Evolutionary conservation across 257 asterid genomes (phyloP), one percentile per base, ranked within the genome.

Genomic region (Schizonepeta tenuifolia): DNA sequence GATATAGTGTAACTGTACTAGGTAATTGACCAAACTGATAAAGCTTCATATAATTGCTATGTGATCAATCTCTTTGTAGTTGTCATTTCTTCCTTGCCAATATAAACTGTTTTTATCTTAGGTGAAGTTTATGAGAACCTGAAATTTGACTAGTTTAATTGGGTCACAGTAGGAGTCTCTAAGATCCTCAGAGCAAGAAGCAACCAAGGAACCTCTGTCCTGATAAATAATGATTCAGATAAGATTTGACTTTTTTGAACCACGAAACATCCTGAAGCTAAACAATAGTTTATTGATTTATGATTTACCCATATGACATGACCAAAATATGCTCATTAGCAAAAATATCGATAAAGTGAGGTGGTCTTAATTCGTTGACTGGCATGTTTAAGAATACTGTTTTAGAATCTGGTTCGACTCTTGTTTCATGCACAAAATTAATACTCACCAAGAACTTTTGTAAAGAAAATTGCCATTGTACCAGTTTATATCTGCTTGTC

Each of bases 141-240:
- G 18, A 35, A 71, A 36, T 62, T 41, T 59, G 60, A 12, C 47
- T 17, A 36, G 17, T 61, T 43, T 20, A 46, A 35, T 58, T 28
- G 33, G 40, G 20, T 15, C 5, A 24, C 57, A 55, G 66, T 56
- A 41, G 22, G 40, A 36, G 55, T n/a, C 20, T 41, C 12, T 40
- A 22, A 63, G 47, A 40, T 44, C 67, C 51, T 59, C 61, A 21
- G 14, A 31, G 76, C 69, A 61, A 51, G 70, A 35, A 18, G 60
- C 70, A 20, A 58, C 76, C 21, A 28, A 28, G 65, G 46, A 59
- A 59, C 65, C 7, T 33, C 24, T 31, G 26, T 59, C 43, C 24
- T n/a, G 24, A 15, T 11, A 59, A 15, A 15, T 59, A 43, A 59
- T 59, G 46, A 59, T 59, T 31, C 24, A 59, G 65, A 59, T 35